phyloP scores from a whole-genome alignment of 768 basidiomycete genomes.

The Chalciporus sphaerocephalus region DNA sequence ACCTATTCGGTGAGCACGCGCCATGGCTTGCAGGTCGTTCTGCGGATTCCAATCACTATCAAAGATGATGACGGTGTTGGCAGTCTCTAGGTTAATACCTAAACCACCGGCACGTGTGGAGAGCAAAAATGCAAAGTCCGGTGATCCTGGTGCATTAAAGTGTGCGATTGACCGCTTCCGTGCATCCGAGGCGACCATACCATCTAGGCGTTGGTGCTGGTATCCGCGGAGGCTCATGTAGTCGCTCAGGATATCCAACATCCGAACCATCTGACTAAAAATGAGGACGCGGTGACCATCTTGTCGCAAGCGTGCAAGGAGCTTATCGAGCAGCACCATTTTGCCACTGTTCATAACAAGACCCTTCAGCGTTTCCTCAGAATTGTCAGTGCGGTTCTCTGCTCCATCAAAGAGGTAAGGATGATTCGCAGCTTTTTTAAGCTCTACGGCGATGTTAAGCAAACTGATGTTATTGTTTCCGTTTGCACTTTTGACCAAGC shows the following conservation, averaged over 20 bases:
- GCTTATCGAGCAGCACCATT: constrained; percentile 96
- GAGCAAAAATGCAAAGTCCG: constrained; percentile 94
- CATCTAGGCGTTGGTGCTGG: constrained; percentile 90
- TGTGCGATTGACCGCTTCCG: constrained; percentile 96
- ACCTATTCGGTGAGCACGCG: constrained; percentile 96
- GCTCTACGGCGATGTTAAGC: constrained; percentile 98
- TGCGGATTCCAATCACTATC: constrained; percentile 99
- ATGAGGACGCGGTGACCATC: constrained; percentile 97
- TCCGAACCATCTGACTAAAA: constrained; percentile 99
- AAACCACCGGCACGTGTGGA: constrained; percentile 96
- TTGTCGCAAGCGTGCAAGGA: constrained; percentile 80
- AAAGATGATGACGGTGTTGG: constrained; percentile 98
- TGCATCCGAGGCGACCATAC: constrained; percentile 88
- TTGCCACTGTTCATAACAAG: constrained; percentile 98
- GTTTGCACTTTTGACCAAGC: constrained; percentile 83
- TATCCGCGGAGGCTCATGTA: constrained; percentile 91
- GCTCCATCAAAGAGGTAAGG: constrained; percentile 98
- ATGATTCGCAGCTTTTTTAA: constrained; percentile 98
- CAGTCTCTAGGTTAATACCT: constrained; percentile 98
- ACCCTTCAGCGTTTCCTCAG: constrained; percentile 88
- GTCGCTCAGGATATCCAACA: constrained; percentile 97
- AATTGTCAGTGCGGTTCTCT: constrained; percentile 55
- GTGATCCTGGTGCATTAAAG: constrained; percentile 89
- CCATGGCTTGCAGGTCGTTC: constrained; percentile 99
- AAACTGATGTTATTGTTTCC: constrained; percentile 90